Evolutionary conservation across 805 yeast species (phyloP).

Genomic region (Yarrowia divulgata): DNA sequence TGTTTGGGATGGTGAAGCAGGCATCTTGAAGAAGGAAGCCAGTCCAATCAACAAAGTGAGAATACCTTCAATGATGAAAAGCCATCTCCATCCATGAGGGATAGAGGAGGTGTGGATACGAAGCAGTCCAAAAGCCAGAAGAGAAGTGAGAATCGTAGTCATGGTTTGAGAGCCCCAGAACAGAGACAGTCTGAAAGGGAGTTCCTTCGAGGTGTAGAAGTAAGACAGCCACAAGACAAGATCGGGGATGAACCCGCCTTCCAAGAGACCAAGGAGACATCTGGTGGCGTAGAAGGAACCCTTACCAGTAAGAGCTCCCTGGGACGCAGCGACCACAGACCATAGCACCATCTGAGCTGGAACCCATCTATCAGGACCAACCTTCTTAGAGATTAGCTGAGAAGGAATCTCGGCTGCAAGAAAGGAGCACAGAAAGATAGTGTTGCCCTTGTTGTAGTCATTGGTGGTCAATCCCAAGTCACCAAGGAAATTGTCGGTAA

Average conservation of each 20-base stretch:
- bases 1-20: conserved; percentile 61
- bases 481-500: conserved; percentile 61
- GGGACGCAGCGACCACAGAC: conserved; percentile 64
- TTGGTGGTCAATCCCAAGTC: conserved; percentile 62
- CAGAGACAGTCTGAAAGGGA: conserved; percentile 63
- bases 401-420: conserved; percentile 72
- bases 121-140: conserved; percentile 63
- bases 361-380: conserved; percentile 71
- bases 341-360: conserved; percentile 65
- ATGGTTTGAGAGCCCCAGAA: conserved; percentile 65
- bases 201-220: conserved; percentile 66
- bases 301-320: conserved; percentile 55
- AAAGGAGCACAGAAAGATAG: conserved; percentile 63
- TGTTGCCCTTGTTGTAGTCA: conserved; percentile 66
- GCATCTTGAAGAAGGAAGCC: conserved; percentile 58
- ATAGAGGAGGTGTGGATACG: conserved; percentile 45
- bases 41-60: conserved; percentile 63
- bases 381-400: conserved; percentile 65
- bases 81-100: conserved; percentile 65
- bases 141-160: conserved; percentile 56
- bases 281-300: conserved; percentile 59
- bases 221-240: conserved; percentile 68
- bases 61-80: conserved; percentile 69
- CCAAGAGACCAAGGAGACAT: conserved; percentile 61
- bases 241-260: conserved; percentile 77